These are phyloP conservation scores for Camellia granthamiana DNA, from an alignment of 148 eudicot species.

Conservation along the genomic window DNA sequence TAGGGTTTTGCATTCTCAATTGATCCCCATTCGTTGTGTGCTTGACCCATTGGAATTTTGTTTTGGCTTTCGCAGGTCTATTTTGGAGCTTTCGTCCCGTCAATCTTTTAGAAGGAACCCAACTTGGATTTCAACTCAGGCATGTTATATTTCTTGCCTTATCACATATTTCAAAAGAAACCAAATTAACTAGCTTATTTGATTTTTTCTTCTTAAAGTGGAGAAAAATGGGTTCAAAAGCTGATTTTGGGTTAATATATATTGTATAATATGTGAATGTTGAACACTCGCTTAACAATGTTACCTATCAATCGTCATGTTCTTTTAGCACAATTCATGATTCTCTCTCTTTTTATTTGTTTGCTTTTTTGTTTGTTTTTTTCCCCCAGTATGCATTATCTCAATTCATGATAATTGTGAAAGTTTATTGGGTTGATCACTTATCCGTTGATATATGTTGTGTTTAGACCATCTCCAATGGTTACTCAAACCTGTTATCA, in stretches of 20 bases:
- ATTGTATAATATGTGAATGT: neutral
- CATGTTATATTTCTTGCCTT: conserved; percentile 15
- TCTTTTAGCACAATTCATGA: neutral
- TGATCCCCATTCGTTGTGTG: neutral
- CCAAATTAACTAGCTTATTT: neutral
- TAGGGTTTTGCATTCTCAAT: conserved; percentile 1
- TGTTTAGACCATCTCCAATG: no score
- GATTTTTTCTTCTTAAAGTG: neutral
- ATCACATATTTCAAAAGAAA: neutral
- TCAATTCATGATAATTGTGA: neutral
- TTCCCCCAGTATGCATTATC: neutral
- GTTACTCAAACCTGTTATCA: no score
- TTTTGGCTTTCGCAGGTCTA: conserved; percentile 40
- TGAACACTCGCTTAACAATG: neutral
- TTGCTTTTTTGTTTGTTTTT: no score
- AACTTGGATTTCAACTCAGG: conserved; percentile 44
- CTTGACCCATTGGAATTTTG: neutral
- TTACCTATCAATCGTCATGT: neutral
- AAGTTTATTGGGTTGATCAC: neutral
- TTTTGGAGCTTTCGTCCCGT: conserved; percentile 50
- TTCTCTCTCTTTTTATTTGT: no score
- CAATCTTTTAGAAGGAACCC: conserved; percentile 39
- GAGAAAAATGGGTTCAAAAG: neutral
- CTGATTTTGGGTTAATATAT: neutral
- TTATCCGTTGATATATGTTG: neutral